Evolutionary conservation across 2,329 filamentous ascomycete species (phyloP).

Genomic region (Lasiodiplodia theobromae): DNA sequence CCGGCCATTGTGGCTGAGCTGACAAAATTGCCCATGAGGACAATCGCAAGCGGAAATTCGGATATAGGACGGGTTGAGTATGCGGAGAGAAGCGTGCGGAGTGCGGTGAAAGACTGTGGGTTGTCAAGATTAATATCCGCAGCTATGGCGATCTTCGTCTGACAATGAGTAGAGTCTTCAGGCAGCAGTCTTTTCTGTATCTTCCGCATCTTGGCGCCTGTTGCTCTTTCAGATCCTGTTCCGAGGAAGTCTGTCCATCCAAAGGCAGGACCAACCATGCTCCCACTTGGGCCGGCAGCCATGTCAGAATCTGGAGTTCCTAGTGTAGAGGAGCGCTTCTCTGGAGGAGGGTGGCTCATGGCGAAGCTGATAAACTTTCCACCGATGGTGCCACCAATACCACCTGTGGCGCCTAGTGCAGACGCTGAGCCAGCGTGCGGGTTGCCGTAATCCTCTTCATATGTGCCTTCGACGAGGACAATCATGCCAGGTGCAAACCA

Average conservation of each 20-base stretch:
- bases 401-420: conserved; percentile 74
- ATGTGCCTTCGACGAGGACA: conserved; percentile 92
- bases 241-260: conserved; percentile 98
- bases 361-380: conserved; percentile 91
- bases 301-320: conserved; percentile 52
- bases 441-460: conserved; percentile 86
- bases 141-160: conserved; percentile 46
- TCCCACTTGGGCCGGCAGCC: conserved; percentile 62
- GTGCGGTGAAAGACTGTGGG: conserved; percentile 78
- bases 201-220: conserved; percentile 81
- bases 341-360: conserved; percentile 88
- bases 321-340: conserved; percentile 80
- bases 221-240: conserved; percentile 85
- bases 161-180: conserved; percentile 38
- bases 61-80: conserved; percentile 72
- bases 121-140: conserved; percentile 73
- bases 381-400: conserved; percentile 89
- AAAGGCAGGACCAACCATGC: conserved; percentile 60
- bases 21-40: conserved; percentile 86
- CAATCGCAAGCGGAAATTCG: conserved; percentile 76
- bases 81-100: conserved; percentile 77
- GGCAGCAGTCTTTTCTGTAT: conserved; percentile 73
- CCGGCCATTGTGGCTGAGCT: conserved; percentile 66
- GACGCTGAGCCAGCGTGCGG: conserved; percentile 64
- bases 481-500: conserved; percentile 98